A percentile compares a stretch with the other conserved stretches of the same genome.
phyloP scores from a whole-genome alignment of 441 rosid species.

The Melastoma candidum region DNA sequence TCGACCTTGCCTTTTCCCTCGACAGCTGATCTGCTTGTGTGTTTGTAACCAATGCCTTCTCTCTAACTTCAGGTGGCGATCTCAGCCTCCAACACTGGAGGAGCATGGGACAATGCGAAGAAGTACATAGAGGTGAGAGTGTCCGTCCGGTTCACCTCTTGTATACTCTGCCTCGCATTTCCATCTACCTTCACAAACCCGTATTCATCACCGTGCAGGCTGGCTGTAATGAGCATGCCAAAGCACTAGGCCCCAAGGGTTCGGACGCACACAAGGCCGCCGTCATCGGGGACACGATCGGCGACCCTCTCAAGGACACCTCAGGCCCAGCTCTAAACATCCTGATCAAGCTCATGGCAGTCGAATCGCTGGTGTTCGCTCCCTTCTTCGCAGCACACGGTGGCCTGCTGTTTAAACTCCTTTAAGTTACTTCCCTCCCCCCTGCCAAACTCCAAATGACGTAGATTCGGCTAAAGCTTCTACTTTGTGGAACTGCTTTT shows the following conservation, averaged over 20 bases:
- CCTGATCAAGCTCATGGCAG: conserved; percentile 72
- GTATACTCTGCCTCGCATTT: background rate
- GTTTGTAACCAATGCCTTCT: background rate
- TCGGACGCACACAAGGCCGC: conserved; percentile 70
- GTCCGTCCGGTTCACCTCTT: background rate
- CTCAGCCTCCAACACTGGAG: conserved; percentile 74
- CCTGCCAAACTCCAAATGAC: too few relatives aligned
- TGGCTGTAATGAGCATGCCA: conserved; percentile 53
- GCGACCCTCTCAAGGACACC: conserved; percentile 68
- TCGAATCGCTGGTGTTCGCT: conserved; percentile 63
- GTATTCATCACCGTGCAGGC: conserved; percentile 23
- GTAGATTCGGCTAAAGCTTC: too few relatives aligned
- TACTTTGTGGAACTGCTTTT: too few relatives aligned
- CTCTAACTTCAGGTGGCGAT: conserved; percentile 40
- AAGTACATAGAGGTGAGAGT: conserved; percentile 56
- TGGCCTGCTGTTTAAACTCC: too few relatives aligned
- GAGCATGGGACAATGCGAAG: conserved; percentile 70
- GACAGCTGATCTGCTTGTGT: background rate
- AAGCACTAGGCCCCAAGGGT: conserved; percentile 58
- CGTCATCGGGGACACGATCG: conserved; percentile 66
- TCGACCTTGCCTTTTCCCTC: background rate
- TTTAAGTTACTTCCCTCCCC: too few relatives aligned
- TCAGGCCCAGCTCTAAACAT: conserved; percentile 69
- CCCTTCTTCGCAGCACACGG: conserved; percentile 72
- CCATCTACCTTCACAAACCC: too few relatives aligned